Base-by-base conservation (phyloP, 352 stramenopile genomes). In the Phytophthora tentaculata region DNA sequence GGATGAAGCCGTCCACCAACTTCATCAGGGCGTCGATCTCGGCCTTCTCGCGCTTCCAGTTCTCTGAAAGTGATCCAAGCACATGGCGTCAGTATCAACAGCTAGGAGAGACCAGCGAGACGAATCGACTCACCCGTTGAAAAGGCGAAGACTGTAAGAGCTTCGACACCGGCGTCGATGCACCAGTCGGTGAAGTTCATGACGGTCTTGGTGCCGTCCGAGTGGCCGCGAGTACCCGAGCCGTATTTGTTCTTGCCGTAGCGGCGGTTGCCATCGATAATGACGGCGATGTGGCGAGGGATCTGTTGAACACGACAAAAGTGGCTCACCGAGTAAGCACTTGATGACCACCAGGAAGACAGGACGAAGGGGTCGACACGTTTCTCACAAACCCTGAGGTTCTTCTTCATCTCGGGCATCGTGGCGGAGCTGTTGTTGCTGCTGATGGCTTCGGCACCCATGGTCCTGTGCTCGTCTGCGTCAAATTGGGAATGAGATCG, bases 201-300 rank as follows among this genome's bases (percentile, higher is more conserved):
- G n/a, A 99, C 80, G 59, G 92, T 98, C 78, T 96, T 96, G 62
- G 90, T 97, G 37, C 97, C 97, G 63, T 98, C 96, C 65, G 83
- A 92, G 71, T 99, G 97, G 23, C 97, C 97, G 56, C 86, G 77
- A 29, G 90, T 76, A 14, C 85, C 83, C 9, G 86, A 73, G 29
- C 86, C 88, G 69, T 95, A 94, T 47, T 86, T 93, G 22, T 76
- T 79, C 58, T 92, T 94, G 16, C 96, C 95, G 79, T 97, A 99
- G 62, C 97, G 91, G 22, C 94, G 93, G 73, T 99, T 99, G 52
- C 97, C 97, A 70, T 99, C 97, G 75, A 98, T 98, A 73, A 99
- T 98, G 64, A 98, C 90, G 1, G 95, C 96, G 14, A 99, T 90
- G 67, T 99, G 97, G 32, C 79, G 77, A 8, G 87, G 87, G 43